Evolutionary conservation across 345 rosid genomes (phyloP).

Genomic region (Mangifera indica): DNA sequence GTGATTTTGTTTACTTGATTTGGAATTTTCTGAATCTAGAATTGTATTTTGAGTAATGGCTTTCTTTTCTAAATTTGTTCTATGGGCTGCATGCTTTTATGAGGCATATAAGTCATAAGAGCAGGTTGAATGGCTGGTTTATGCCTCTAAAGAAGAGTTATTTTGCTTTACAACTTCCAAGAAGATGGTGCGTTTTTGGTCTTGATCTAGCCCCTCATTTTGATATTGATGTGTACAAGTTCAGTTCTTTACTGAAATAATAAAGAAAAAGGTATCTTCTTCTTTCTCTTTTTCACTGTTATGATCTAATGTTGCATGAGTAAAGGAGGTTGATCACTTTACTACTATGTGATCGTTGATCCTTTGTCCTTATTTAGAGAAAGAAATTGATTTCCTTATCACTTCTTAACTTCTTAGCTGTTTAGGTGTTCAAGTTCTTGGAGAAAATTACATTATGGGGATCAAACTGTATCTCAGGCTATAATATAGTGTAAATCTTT

Average conservation of each 20-base stretch:
- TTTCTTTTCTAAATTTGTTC: constrained; percentile 67
- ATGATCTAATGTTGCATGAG: constrained; percentile 1
- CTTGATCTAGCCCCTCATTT: constrained; percentile 96
- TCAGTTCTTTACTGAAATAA: constrained; percentile 85
- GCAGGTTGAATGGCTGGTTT: constrained; percentile 99
- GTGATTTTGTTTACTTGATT: neutral
- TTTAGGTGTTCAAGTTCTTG: neutral
- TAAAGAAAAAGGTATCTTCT: constrained; percentile 64
- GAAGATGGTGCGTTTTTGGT: constrained; percentile 97
- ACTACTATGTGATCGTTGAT: neutral
- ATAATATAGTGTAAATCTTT: no score
- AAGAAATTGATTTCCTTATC: neutral
- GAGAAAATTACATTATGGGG: neutral
- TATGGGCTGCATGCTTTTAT: constrained; percentile 96
- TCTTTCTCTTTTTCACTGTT: constrained; percentile 14
- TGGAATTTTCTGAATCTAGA: neutral
- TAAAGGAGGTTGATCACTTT: neutral
- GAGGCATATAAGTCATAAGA: constrained; percentile 96
- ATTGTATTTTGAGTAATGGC: neutral
- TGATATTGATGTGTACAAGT: constrained; percentile 97
- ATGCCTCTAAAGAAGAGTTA: constrained; percentile 99
- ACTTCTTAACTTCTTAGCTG: neutral
- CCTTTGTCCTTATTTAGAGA: no score
- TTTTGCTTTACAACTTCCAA: constrained; percentile 91
- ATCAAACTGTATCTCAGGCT: neutral